Conservation (phyloP, 1,284 basidiomycete genomes). For the Cryptococcus maquisensis region DNA sequence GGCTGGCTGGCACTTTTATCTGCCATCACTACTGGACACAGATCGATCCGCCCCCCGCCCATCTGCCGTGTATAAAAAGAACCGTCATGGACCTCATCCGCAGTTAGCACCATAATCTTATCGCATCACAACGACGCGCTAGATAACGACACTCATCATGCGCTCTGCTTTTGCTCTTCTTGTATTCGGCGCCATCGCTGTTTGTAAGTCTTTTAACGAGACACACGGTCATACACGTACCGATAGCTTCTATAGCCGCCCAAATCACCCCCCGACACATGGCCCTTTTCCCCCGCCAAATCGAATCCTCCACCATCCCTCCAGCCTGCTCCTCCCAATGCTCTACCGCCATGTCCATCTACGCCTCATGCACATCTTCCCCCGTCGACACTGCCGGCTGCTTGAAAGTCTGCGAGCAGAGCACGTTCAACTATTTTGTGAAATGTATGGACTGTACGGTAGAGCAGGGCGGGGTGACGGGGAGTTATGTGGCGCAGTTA, state of each 20-base stretch:
- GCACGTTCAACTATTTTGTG: constrained; percentile 23
- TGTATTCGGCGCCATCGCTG: constrained; percentile 17
- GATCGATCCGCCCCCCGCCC: no score
- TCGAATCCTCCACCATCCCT: constrained; percentile 24
- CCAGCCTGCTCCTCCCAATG: constrained; percentile 21
- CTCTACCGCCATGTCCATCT: constrained; percentile 21
- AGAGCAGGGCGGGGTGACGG: constrained; percentile 17
- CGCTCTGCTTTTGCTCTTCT: constrained; percentile 6
- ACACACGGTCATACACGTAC: background rate
- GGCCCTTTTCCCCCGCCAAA: constrained; percentile 21
- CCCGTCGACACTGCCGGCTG: constrained; percentile 20
- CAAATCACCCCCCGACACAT: constrained; percentile 9
- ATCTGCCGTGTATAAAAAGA: no score
- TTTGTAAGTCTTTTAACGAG: constrained; percentile 11
- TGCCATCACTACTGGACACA: no score
- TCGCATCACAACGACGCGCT: background rate
- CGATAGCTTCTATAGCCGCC: constrained; percentile 6
- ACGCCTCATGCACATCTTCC: constrained; percentile 41
- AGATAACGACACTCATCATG: background rate
- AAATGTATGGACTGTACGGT: constrained; percentile 25
- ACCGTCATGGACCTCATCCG: no score
- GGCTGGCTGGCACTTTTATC: no score
- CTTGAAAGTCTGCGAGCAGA: constrained; percentile 25
- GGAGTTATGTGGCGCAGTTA: constrained; percentile 13
- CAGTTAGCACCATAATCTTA: no score